Evolutionary conservation across 139 green algal species (phyloP), one percentile per base, ranked within the genome.

Genomic region (Nannochloris sp.): DNA sequence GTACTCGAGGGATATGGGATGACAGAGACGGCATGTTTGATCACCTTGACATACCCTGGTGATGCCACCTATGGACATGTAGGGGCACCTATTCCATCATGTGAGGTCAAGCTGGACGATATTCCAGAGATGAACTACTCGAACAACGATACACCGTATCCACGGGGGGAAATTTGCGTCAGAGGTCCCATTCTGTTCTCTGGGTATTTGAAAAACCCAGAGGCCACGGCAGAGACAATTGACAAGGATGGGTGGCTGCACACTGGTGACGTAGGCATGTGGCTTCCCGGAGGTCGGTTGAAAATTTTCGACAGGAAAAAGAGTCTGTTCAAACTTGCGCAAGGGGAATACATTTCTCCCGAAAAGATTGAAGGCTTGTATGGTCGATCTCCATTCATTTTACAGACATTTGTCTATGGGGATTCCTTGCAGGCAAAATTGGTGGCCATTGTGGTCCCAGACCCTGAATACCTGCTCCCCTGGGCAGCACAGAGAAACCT

Each of bases 321-420:
- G 71, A 96, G 94, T 73, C 89, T 96, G 62, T 96, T 96, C 85
- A 96, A 97, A 82, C 80, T 96, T 56, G 85, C 87, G 2, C 80
- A 86, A 70, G 75, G 65, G 10, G 60, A 66, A 81, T 99, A 99
- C 79, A 85, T 99, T 14, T 92, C 93, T 4, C 90, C 91, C 1
- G 93, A 99, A 75, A 97, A 97, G 81, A 93, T 99, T 29, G 93
- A 99, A 70, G 90, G 89, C 61, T 82, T 95, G 12, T 95, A 95
- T 74, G 62, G 59, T 2, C 70, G 89, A 58, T 89, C 61, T 25
- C 77, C 83, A 0, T 66, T 94, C 53, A 77, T 96, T 11, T 55
- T 76, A 31, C 87, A 95, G 75, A 68, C 68, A 0, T 97, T 93
- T 77, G 89, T 97, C 49, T 92, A 95, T 65, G 90, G 90, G 25